phyloP scores from a whole-genome alignment of 192 early-diverging fungal genomes.

The Dimargaris verticillata region DNA sequence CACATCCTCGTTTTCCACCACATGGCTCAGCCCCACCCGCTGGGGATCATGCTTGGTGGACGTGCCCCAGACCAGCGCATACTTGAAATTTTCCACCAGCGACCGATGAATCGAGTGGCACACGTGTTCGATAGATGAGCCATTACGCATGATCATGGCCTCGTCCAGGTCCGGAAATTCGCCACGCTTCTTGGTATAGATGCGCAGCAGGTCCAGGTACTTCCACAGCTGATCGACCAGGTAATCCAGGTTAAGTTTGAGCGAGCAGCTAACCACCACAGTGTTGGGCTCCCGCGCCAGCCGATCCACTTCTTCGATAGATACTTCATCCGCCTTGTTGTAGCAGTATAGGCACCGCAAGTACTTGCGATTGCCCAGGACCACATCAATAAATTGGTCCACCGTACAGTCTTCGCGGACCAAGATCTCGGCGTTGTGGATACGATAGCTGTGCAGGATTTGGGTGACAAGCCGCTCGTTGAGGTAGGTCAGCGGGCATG shows the following conservation, averaged over 20 bases:
- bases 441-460: slow-evolving; percentile 93
- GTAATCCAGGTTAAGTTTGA: slow-evolving; percentile 81
- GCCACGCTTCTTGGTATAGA: slow-evolving; percentile 93
- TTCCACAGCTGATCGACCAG: slow-evolving; percentile 85
- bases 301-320: slow-evolving; percentile 85
- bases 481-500: slow-evolving; percentile 68
- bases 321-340: slow-evolving; percentile 96
- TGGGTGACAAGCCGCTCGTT: slow-evolving; percentile 84
- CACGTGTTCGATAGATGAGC: slow-evolving; percentile 65
- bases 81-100: slow-evolving; percentile 76
- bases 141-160: slow-evolving; percentile 72
- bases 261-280: slow-evolving; percentile 80
- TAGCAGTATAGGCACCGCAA: slow-evolving; percentile 87
- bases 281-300: slow-evolving; percentile 81
- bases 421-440: slow-evolving; percentile 95
- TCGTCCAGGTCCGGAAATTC: slow-evolving; percentile 89
- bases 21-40: slow-evolving; percentile 69
- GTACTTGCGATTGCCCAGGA: slow-evolving; percentile 93
- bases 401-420: slow-evolving; percentile 92
- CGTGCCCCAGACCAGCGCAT: slow-evolving; percentile 90
- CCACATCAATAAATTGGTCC: slow-evolving; percentile 97
- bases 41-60: slow-evolving; percentile 97
- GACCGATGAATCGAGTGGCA: slow-evolving; percentile 82
- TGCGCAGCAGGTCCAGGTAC: slow-evolving; percentile 69
- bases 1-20: slow-evolving; percentile 87